A percentile compares a stretch with the other conserved stretches of the same genome.
Conservation (phyloP, 495 filamentous ascomycete genomes). For the Xylaria longipes region DNA sequence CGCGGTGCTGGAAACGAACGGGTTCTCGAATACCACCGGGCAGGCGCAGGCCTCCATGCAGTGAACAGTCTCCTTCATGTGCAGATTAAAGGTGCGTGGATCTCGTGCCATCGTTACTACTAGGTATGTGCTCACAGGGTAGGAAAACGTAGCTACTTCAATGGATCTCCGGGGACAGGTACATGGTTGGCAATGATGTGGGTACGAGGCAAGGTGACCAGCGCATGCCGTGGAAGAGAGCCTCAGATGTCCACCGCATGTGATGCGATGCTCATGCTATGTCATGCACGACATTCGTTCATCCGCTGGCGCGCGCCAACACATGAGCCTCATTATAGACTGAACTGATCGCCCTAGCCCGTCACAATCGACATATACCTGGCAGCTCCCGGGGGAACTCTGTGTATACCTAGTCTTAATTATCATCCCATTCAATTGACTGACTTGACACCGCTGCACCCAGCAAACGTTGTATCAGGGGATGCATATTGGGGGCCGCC, state of each 20-base stretch:
- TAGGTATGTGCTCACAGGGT: conserved; percentile 7
- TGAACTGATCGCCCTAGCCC: conserved; percentile 13
- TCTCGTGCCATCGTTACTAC: conserved; percentile 47
- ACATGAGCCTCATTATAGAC: conserved; percentile 28
- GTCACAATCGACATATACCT: not conserved
- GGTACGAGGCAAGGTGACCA: conserved; percentile 39
- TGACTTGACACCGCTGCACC: not conserved
- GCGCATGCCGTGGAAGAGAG: conserved; percentile 42
- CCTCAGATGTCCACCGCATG: conserved; percentile 43
- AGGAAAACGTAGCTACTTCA: conserved; percentile 23
- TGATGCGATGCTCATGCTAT: conserved; percentile 37
- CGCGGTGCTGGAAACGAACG: conserved; percentile 37
- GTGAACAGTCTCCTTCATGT: conserved; percentile 13
- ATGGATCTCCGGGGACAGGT: conserved; percentile 27
- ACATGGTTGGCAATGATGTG: conserved; percentile 27
- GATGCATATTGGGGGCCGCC: not conserved
- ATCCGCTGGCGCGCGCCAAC: conserved; percentile 24
- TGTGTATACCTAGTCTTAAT: not conserved
- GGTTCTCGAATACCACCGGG: conserved; percentile 28
- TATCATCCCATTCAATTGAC: not conserved
- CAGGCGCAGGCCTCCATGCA: conserved; percentile 43
- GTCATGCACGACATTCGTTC: conserved; percentile 40
- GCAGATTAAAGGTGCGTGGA: conserved; percentile 30
- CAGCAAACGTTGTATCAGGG: not conserved
- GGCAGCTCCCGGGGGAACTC: not conserved